A percentile compares a stretch with the other conserved stretches of the same genome.
Evolutionary conservation across 768 basidiomycete genomes (phyloP).

Genomic region (Hygrocybe punicea): DNA sequence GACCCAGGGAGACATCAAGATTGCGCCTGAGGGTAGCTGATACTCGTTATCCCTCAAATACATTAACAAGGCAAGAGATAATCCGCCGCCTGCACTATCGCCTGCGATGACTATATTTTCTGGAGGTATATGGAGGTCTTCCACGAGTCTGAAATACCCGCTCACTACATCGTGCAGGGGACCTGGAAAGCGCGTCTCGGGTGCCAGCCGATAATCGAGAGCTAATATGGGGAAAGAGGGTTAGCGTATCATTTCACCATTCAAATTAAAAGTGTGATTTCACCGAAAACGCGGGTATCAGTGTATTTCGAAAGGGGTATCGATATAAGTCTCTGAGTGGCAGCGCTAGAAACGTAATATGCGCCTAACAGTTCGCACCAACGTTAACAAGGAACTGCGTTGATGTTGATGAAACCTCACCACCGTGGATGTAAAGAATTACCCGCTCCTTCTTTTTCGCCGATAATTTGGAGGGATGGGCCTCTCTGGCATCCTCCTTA

Average conservation of each 20-base stretch:
- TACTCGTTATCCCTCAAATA: constrained; percentile 93
- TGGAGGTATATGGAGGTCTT: constrained; percentile 86
- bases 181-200: constrained; percentile 92
- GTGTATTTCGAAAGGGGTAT: constrained; percentile 87
- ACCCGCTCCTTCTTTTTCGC: constrained; percentile 64
- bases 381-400: constrained; percentile 5
- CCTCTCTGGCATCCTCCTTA: constrained; percentile 17
- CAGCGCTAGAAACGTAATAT: constrained; percentile 88
- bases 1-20: constrained; percentile 94
- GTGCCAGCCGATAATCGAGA: constrained; percentile 92
- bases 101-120: constrained; percentile 87
- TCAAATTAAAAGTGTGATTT: constrained; percentile 12
- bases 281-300: constrained; percentile 81
- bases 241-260: constrained; percentile 1
- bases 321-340: constrained; percentile 85
- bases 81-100: constrained; percentile 91
- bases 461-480: constrained; percentile 17
- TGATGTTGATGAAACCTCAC: constrained; percentile 41
- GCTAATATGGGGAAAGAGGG: constrained; percentile 45
- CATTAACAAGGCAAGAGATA: constrained; percentile 81
- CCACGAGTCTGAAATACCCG: constrained; percentile 81
- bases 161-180: constrained; percentile 81
- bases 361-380: constrained; percentile 54
- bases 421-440: constrained; percentile 92
- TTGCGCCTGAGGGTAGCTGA: constrained; percentile 76